Percentiles rank a stretch among this genome's conserved stretches.
phyloP scores from a whole-genome alignment of 495 filamentous ascomycete species.

The Neurospora sp. region DNA sequence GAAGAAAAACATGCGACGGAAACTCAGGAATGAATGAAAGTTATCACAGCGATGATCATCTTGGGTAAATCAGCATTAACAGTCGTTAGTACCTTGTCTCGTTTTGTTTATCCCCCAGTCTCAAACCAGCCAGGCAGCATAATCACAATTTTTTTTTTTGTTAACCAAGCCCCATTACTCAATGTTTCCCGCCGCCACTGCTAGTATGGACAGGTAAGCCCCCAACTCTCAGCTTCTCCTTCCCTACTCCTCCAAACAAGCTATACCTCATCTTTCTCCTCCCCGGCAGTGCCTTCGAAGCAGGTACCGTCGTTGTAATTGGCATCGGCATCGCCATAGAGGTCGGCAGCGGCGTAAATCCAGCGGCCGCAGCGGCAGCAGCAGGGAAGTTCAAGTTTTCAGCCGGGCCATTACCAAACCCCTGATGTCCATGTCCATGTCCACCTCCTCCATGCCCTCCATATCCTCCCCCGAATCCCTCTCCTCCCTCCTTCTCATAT shows the following conservation, averaged over 20 bases:
- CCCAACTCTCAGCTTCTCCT: neutral
- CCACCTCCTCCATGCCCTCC: neutral
- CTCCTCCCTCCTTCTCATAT: neutral
- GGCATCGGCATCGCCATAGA: neutral
- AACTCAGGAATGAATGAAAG: neutral
- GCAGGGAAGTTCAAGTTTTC: neutral
- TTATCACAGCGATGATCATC: neutral
- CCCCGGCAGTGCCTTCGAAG: neutral
- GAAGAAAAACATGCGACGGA: neutral
- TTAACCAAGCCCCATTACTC: neutral
- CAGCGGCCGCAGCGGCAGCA: neutral
- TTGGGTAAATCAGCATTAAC: neutral
- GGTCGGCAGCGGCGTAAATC: neutral
- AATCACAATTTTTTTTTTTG: neutral
- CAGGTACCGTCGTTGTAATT: neutral
- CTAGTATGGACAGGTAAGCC: neutral
- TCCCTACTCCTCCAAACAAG: neutral
- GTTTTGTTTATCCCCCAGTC: neutral
- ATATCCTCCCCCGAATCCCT: neutral
- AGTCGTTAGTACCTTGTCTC: neutral
- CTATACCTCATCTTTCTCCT: neutral
- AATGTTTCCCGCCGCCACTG: neutral
- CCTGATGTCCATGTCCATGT: neutral
- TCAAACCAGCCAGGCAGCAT: neutral
- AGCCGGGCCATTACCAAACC: neutral